These are phyloP conservation scores for Psilocybe sp. DNA, from an alignment of 768 basidiomycete species.

Conservation along the genomic window DNA sequence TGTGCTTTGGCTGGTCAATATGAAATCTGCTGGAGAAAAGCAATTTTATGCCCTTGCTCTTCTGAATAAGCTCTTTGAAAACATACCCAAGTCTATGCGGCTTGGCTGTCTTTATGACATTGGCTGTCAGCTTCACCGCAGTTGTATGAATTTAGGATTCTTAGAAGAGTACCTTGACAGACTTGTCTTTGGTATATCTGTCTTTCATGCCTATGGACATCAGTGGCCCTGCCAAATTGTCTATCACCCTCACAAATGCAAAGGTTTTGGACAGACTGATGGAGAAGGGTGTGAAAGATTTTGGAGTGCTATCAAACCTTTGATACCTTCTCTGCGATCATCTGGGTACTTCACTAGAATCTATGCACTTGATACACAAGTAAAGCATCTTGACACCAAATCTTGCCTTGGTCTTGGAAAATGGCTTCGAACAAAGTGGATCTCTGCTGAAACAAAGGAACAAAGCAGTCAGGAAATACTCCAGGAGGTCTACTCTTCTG, in stretches of 20 bases:
- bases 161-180: constrained; percentile 15
- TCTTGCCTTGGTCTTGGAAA: background rate
- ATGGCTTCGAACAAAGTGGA: too few relatives aligned
- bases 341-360: background rate
- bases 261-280: constrained; percentile 23
- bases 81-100: constrained; percentile 21
- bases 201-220: constrained; percentile 38
- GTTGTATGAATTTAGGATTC: constrained; percentile 18
- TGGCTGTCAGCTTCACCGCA: too few relatives aligned
- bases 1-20: constrained; percentile 33
- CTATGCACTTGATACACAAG: constrained; percentile 6
- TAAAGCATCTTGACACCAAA: constrained; percentile 4
- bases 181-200: constrained; percentile 26
- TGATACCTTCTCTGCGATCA: constrained; percentile 5
- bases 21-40: constrained; percentile 30
- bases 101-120: background rate
- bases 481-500: too few relatives aligned
- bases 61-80: constrained; percentile 25
- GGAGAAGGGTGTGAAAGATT: constrained; percentile 28
- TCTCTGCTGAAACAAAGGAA: too few relatives aligned
- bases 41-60: constrained; percentile 30
- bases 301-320: constrained; percentile 25
- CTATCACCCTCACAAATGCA: constrained; percentile 29
- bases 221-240: constrained; percentile 34
- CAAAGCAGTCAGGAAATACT: too few relatives aligned